A percentile compares a stretch with the other conserved stretches of the same genome.
Conservation (phyloP, 345 rosid genomes). For the Melaleuca alternifolia region DNA sequence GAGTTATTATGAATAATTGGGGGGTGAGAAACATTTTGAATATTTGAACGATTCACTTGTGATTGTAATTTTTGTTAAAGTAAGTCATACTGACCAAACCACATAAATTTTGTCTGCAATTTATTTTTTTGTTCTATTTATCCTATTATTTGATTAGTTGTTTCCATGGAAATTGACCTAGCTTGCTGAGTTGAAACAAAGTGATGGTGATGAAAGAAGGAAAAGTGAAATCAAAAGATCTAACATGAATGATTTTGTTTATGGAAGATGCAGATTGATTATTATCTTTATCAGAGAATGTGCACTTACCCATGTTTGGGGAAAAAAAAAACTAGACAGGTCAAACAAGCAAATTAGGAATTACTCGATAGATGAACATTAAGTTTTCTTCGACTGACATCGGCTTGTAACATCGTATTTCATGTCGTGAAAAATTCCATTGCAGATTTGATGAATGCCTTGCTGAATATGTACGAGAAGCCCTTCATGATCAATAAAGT, state of each 20-base stretch:
- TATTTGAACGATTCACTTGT: not conserved
- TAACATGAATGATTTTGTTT: not conserved
- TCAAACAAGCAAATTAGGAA: not conserved
- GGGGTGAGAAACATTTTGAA: not conserved
- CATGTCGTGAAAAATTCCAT: too few species aligned
- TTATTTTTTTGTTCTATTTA: not conserved
- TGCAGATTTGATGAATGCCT: too few species aligned
- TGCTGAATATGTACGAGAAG: too few species aligned
- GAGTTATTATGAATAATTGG: too few species aligned
- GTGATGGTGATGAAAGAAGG: not conserved
- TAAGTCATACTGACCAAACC: fast-evolving
- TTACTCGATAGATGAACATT: not conserved
- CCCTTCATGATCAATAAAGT: not conserved
- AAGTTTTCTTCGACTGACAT: not conserved
- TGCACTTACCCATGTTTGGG: not conserved
- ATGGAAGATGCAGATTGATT: not conserved
- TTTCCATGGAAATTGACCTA: not conserved
- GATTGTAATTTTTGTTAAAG: fast-evolving
- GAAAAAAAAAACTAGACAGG: not conserved
- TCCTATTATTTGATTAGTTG: not conserved
- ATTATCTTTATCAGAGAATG: not conserved
- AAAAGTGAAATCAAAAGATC: not conserved
- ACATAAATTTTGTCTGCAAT: not conserved
- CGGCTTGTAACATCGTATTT: not conserved
- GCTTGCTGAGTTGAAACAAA: not conserved